phyloP scores from a whole-genome alignment of 805 yeast genomes.

The Candida anglica region DNA sequence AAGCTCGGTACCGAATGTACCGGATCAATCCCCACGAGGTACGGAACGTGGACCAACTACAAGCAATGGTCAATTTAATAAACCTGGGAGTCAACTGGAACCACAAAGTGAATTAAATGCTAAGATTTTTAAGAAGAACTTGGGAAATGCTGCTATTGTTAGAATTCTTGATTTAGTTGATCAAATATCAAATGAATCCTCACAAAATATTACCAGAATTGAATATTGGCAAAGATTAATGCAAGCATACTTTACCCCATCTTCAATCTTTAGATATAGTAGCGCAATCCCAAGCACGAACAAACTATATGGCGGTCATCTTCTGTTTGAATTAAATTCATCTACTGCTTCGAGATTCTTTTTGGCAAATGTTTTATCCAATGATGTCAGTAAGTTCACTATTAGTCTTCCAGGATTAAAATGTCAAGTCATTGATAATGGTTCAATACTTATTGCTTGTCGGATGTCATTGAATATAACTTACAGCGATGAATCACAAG shows the following conservation, averaged over 20 bases:
- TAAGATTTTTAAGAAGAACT: slow-evolving; percentile 32
- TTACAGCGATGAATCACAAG: slow-evolving; percentile 68
- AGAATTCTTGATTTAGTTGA: slow-evolving; percentile 37
- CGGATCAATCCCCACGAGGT: slow-evolving; percentile 5
- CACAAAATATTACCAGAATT: slow-evolving; percentile 21
- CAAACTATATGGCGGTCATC: slow-evolving; percentile 26
- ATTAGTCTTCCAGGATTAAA: slow-evolving; percentile 32
- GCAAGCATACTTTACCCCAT: slow-evolving; percentile 28
- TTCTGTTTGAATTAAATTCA: slow-evolving; percentile 60
- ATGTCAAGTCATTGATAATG: slow-evolving; percentile 38
- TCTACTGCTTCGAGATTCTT: slow-evolving; percentile 64
- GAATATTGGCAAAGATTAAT: slow-evolving; percentile 36
- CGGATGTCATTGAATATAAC: slow-evolving; percentile 25
- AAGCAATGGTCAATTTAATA: slow-evolving; percentile 2
- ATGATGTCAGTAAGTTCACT: slow-evolving; percentile 26
- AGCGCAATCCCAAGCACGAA: slow-evolving; percentile 20
- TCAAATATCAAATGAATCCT: slow-evolving; percentile 30
- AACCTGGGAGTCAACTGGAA: slow-evolving; percentile 10
- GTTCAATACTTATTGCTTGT: slow-evolving; percentile 31
- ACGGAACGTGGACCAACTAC: slow-evolving; percentile 5
- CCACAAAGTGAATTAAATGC: slow-evolving; percentile 27
- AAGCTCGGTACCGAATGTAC: not conserved
- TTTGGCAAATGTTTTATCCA: slow-evolving; percentile 47
- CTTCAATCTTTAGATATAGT: slow-evolving; percentile 15
- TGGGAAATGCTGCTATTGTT: slow-evolving; percentile 41